Evolutionary conservation across 106 monocot species (phyloP), one percentile per base, ranked within the genome.

Genomic region (Allium cepa): DNA sequence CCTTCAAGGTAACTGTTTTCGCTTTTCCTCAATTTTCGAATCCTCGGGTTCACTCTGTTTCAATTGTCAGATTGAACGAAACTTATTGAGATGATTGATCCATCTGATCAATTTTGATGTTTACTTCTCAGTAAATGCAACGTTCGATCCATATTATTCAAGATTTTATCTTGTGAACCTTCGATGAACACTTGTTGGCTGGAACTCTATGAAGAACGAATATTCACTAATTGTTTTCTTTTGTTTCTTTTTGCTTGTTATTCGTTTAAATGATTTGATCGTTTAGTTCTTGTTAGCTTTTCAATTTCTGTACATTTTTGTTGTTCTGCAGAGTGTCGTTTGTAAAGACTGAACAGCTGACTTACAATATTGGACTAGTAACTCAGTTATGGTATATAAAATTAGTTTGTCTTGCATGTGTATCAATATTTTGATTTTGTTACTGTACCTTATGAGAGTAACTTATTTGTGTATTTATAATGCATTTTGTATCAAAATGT

Each of bases 1-100:
- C 59, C 11, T 12, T 13, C 71, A 64, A 63, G 76, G 79, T 79
- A 56, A 50, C 13, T 10, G 15, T 11, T 46, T 62, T 10, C 12
- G 17, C 58, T 8, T 63, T 56, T 15, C 26, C 1, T 18, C 46
- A 62, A n/a, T 47, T 46, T 4, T 50, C 57, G 68, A 14, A 1
- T 60, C 49, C 55, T 16, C 47, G 50, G n/a, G n/a, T 14, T 26
- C 15, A 14, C 14, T 53, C 3, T 48, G 63, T 8, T 64, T 6
- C 7, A 28, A 64, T 64, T 28, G 11, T 11, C n/a, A 26, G 46
- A 49, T 50, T 28, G 17, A 50, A 12, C 17, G 18, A 7, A 51
- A 57, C 28, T 27, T 46, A 22, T 16, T 62, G 18, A 12, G 51
- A 49, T 48, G 63, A 64, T 16, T 47, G 46, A 48, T n/a, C n/a